Evolutionary conservation across 768 basidiomycete species (phyloP), one percentile per base, ranked within the genome.

Genomic region (Boletus huronensis): DNA sequence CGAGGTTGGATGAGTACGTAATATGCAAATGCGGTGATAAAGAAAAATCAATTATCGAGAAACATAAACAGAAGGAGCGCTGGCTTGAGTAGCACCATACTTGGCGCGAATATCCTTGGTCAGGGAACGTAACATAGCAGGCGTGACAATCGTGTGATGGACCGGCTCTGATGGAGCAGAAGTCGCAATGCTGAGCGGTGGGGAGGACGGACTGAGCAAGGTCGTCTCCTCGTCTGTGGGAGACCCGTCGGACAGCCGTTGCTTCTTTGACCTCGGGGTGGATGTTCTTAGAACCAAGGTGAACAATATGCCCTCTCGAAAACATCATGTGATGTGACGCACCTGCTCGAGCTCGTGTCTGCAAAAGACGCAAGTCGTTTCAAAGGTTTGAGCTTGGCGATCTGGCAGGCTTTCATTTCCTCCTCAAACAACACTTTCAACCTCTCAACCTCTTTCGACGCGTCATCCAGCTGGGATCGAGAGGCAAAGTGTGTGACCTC

Each of bases 121-220:
- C 48, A 70, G 28, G 5, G 67, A 65, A 34, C 83, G 81, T 46
- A 88, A 65, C 86, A 88, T 88, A 16, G 82, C 81, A 25, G 82
- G 72, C 3, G 85, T 87, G 34, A 87, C 78, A 19, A 72, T 56
- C 17, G 77, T 72, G 16, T 41, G 57, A 14, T 63, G 59, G 21
- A 75, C 68, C 3, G 54, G 48, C 32, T 69, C 71, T 10, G 74
- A 69, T 28, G 67, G 60, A 5, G 76, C 68, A 1, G 79, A 78
- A 0, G 76, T 77, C 42, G 76, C 75, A 21, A 69, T 68, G 35
- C 80, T 82, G 0, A 77, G 77, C 2, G 82, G 79, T 8, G 80
- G 77, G 0, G 79, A 77, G 8, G 60, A 48, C 17, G 50, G 58
- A 44, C 58, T 61, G 6, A 35, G 40, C 17, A 58, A 58, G 4